Base-by-base conservation (phyloP, 2,329 filamentous ascomycete species). In the Karstenula rhodostoma region DNA sequence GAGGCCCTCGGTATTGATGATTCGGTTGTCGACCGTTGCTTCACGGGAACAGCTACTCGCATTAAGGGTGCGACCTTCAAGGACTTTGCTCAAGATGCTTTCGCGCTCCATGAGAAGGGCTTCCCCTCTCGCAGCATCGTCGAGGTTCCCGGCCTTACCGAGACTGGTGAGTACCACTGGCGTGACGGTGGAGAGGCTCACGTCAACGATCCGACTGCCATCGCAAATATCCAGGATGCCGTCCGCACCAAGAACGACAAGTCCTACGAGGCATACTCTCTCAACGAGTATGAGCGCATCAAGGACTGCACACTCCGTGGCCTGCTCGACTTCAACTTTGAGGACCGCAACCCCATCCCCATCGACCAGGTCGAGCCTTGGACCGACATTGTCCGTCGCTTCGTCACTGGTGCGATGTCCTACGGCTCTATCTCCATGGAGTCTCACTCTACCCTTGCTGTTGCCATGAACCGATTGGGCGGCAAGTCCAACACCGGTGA, bases 371-470 rank as follows among this genome's bases (percentile, higher is more conserved):
- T 98, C 60, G 94, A 98, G 82, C 93, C 94, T 22, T 98, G 94
- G 94, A 97, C 94, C 3, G 94, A 97, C 73, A 97, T 98, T 71
- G 94, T 97, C 48, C 91, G 94, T 67, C 91, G 94, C 64, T 97
- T 97, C 83, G 95, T 94, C 72, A 97, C 94, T 42, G 94, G 94
- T 77, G 94, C 94, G 70, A 98, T 98, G 94, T 98, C 94, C 2
- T 98, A 98, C 76, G 94, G 94, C 50, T 97, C 94, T 43, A 98
- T 98, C 73, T 97, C 94, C 6, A 97, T 97, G 93, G 94, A 98
- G 79, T 94, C 94, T 56, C 94, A 98, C 82, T 97, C 94, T 19
- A 97, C 94, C 13, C 84, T 98, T 51, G 94, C 94, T 67, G 90
- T 98, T 58, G 94, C 94, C 66, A 97, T 98, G 94, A 98, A 98